Percentiles rank a stretch among this genome's conserved stretches.
phyloP scores from a whole-genome alignment of 371 early-diverging fungal genomes.

The Dichotomocladium elegans region DNA sequence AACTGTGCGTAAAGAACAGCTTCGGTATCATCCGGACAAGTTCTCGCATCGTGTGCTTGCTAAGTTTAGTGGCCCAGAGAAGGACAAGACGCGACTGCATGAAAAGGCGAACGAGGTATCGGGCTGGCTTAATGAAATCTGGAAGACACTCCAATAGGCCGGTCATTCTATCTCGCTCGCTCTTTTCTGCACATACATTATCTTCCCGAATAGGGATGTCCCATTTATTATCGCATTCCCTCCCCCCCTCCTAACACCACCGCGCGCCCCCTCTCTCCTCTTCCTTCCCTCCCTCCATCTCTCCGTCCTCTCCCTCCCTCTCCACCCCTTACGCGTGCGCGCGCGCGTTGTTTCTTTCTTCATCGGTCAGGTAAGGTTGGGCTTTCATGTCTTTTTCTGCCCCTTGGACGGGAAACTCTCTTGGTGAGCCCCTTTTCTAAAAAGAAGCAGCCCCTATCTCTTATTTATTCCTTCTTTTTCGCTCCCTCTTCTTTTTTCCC shows the following conservation, averaged over 20 bases:
- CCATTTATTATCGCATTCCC: too few relatives aligned
- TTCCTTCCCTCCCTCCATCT: too few relatives aligned
- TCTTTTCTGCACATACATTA: background rate
- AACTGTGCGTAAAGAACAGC: slow-evolving; percentile 36
- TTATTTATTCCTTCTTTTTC: background rate
- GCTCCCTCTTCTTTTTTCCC: background rate
- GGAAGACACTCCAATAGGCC: too few relatives aligned
- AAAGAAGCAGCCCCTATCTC: background rate
- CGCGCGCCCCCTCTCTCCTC: too few relatives aligned
- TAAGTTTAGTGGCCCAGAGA: slow-evolving; percentile 24
- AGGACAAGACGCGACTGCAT: slow-evolving; percentile 18
- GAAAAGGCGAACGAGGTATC: slow-evolving; percentile 31
- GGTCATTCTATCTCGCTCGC: slow-evolving; percentile 1
- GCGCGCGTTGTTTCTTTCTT: too few relatives aligned
- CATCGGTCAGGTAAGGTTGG: too few relatives aligned
- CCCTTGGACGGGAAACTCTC: too few relatives aligned
- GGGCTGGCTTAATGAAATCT: slow-evolving; percentile 41
- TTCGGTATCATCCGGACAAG: slow-evolving; percentile 46
- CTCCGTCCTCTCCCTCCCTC: too few relatives aligned
- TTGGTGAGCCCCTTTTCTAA: background rate
- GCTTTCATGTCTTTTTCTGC: background rate
- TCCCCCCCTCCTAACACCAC: too few relatives aligned
- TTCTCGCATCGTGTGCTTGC: slow-evolving; percentile 29
- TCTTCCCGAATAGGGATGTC: too few relatives aligned
- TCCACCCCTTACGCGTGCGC: too few relatives aligned